Evolutionary conservation across 1,284 basidiomycete species (phyloP), one percentile per base, ranked within the genome.

Genomic region (Veloporphyrellus conicus): DNA sequence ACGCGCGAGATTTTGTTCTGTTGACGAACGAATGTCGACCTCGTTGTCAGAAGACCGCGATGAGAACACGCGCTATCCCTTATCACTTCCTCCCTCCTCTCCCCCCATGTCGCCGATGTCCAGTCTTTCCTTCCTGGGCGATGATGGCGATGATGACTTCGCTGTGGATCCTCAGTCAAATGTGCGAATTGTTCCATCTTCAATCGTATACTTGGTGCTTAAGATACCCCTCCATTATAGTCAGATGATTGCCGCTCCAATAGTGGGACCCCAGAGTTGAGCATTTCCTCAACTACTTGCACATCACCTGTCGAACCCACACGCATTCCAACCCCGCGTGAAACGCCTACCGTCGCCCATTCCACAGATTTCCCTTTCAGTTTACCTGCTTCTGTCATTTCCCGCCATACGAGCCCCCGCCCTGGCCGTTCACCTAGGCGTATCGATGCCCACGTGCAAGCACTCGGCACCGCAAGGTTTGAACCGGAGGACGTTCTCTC

Each of bases 31-130:
- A 8, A 22, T 22, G 20, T 49, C 19, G 1, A 32, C 43, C 2
- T 45, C 45, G 1, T 42, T 41, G 6, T 41, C 47, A n/a, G 39
- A 51, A 27, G 49, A 49, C 25, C 32, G 45, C n/a, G 47, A 60
- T n/a, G 48, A 52, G 8, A 50, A 55, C 12, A 29, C 35, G 22
- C 54, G 43, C 19, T 54, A 7, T 25, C 50, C 40, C 16, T 68
- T 64, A 4, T 35, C 68, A 31, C 61, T 70, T 39, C 65, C 65
- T 10, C 64, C 65, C 8, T 67, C 65, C 27, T 67, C 68, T n/a
- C 64, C 63, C 23, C 50, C 61, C 6, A 38, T 49, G 33, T 69
- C 64, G 0, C 67, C 64, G 1, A 54, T 66, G 40, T 67, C 63
- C 15, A 44, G 27, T 35, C 35, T 50, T 40, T 54, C 55, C 33